phyloP scores from a whole-genome alignment of 1,139 yeast species.

The Arxiozyma heterogenica region DNA sequence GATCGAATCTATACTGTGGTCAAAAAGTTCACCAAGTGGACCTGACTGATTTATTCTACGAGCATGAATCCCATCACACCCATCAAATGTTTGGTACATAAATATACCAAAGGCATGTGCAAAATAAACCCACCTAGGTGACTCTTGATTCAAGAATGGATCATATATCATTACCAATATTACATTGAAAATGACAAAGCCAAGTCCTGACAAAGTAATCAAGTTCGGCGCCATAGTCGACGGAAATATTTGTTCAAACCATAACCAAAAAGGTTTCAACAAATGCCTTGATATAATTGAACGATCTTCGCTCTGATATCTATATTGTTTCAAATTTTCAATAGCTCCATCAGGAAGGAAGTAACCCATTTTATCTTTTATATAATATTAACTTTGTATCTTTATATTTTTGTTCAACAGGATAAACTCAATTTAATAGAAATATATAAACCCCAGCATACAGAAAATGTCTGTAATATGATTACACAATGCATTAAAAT shows the following conservation, averaged over 20 bases:
- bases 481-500: no score
- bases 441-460: no score
- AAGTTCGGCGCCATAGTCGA: slow-evolving; percentile 80
- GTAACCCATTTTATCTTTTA: slow-evolving; percentile 46
- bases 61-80: slow-evolving; percentile 93
- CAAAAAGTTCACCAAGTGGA: slow-evolving; percentile 89
- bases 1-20: slow-evolving; percentile 85
- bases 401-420: no score
- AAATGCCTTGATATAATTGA: slow-evolving; percentile 66
- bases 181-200: slow-evolving; percentile 58
- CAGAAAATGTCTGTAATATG: no score
- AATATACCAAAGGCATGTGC: slow-evolving; percentile 77
- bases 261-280: slow-evolving; percentile 63
- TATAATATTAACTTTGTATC: no score
- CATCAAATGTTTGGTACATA: slow-evolving; percentile 90
- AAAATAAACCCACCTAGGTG: slow-evolving; percentile 73
- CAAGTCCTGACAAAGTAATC: slow-evolving; percentile 70
- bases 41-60: slow-evolving; percentile 88
- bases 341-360: slow-evolving; percentile 56
- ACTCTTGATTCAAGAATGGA: slow-evolving; percentile 48
- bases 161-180: slow-evolving; percentile 60
- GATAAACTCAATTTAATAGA: no score
- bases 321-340: slow-evolving; percentile 52
- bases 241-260: slow-evolving; percentile 68
- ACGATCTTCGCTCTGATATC: slow-evolving; percentile 68